Conservation (phyloP, 2,329 filamentous ascomycete species). For the Aspergillus ustus region DNA sequence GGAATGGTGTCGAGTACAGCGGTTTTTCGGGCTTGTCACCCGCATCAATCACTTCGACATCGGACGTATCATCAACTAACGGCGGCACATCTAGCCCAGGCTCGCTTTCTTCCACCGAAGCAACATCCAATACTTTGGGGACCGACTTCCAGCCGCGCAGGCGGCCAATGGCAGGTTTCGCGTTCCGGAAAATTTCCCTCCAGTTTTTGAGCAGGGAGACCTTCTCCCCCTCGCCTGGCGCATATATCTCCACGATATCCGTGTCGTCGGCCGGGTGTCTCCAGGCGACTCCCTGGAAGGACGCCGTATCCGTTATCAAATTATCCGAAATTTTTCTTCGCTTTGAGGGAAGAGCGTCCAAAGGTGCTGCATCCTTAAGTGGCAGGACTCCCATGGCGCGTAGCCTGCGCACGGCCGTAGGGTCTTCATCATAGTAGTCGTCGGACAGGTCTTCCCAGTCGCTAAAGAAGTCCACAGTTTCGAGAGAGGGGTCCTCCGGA, state of each 20-base stretch:
- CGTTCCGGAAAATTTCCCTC: slow-evolving; percentile 49
- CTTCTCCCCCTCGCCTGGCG: slow-evolving; percentile 46
- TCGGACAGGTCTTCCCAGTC: slow-evolving; percentile 54
- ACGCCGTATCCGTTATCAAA: slow-evolving; percentile 27
- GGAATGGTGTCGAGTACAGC: neutral
- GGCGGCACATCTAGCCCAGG: slow-evolving; percentile 3
- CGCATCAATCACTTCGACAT: slow-evolving; percentile 1
- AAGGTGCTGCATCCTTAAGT: slow-evolving; percentile 1
- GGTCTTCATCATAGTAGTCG: slow-evolving; percentile 51
- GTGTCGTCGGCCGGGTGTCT: slow-evolving; percentile 33
- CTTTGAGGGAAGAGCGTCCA: slow-evolving; percentile 14
- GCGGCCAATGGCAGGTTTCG: slow-evolving; percentile 36
- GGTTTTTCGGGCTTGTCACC: neutral
- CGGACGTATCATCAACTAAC: slow-evolving; percentile 3
- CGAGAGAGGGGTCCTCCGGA: slow-evolving; percentile 44
- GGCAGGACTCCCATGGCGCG: slow-evolving; percentile 23
- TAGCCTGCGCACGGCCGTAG: slow-evolving; percentile 34
- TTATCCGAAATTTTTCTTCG: slow-evolving; percentile 7
- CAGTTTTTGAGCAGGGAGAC: slow-evolving; percentile 53
- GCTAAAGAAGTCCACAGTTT: slow-evolving; percentile 46
- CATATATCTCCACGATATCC: slow-evolving; percentile 36
- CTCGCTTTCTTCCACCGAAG: neutral
- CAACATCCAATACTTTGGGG: neutral
- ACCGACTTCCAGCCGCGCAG: slow-evolving; percentile 24
- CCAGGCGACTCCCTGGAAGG: slow-evolving; percentile 50